These are phyloP conservation scores for Saccharomyces hybrid DNA, from an alignment of 1,139 yeast genomes.

Conservation along the genomic window DNA sequence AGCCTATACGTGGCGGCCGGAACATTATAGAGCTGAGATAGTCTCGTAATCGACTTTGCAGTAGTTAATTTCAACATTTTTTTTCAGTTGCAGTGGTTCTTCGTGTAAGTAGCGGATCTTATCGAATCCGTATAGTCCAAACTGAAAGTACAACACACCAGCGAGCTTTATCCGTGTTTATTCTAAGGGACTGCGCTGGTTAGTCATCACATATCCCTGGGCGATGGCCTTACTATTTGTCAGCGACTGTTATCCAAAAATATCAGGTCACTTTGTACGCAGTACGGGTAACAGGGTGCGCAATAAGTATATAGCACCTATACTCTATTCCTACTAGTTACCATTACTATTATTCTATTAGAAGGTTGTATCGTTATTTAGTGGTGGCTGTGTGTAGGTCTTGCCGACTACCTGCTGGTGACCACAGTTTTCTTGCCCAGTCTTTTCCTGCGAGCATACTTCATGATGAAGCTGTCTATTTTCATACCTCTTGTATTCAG, in stretches of 20 bases:
- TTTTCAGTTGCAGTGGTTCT: background rate
- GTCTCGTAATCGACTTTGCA: background rate
- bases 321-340: background rate
- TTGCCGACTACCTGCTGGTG: background rate
- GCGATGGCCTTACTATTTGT: background rate
- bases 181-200: background rate
- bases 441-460: slow-evolving; percentile 62
- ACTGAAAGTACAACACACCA: background rate
- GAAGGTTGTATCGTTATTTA: background rate
- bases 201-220: background rate
- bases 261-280: background rate
- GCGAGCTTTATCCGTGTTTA: background rate
- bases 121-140: background rate
- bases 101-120: background rate
- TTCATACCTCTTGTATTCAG: slow-evolving; percentile 51
- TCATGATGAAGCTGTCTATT: slow-evolving; percentile 63
- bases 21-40: slow-evolving; percentile 3
- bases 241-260: background rate
- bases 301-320: background rate
- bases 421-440: slow-evolving; percentile 14
- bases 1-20: background rate
- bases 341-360: background rate
- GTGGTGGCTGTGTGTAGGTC: too few relatives aligned
- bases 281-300: background rate
- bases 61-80: slow-evolving; percentile 5